A percentile compares a stretch with the other conserved stretches of the same genome.
Conservation (phyloP, 768 basidiomycete genomes). For the Phlebiopsis flavidoalba region DNA sequence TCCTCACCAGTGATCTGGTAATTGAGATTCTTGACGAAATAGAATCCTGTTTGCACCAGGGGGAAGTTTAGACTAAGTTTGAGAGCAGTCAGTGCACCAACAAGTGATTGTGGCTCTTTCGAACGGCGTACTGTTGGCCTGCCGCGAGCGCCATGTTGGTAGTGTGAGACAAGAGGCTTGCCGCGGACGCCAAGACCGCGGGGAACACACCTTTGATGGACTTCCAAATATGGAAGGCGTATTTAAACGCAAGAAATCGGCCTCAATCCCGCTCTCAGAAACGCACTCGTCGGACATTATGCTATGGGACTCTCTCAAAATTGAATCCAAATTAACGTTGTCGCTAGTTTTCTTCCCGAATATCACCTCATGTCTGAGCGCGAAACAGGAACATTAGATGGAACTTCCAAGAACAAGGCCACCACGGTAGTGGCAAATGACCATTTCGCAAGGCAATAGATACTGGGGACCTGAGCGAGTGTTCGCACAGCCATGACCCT, state of each 20-base stretch:
- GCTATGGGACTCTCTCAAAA: background rate
- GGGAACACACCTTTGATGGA: background rate
- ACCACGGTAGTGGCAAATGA: background rate
- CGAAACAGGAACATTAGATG: background rate
- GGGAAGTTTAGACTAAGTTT: conserved; percentile 74
- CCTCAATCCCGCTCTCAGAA: background rate
- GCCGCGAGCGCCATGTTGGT: conserved; percentile 55
- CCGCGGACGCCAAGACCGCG: conserved; percentile 2
- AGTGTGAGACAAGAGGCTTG: conserved; percentile 5
- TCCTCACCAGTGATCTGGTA: conserved; percentile 93
- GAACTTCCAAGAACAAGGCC: too few species aligned
- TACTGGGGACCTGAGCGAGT: background rate
- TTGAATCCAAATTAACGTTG: too few species aligned
- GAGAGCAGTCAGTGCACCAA: background rate
- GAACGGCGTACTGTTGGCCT: conserved; percentile 57
- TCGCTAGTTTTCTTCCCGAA: too few species aligned
- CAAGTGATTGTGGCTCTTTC: background rate
- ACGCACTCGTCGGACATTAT: background rate
- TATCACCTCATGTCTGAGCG: background rate
- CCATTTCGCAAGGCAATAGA: background rate
- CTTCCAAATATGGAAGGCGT: background rate
- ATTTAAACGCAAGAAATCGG: background rate
- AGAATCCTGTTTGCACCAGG: conserved; percentile 89
- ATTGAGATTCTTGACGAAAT: conserved; percentile 90
- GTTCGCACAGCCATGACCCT: background rate